phyloP scores from a whole-genome alignment of 495 filamentous ascomycete species.

The Staphylotrichum longicolle region DNA sequence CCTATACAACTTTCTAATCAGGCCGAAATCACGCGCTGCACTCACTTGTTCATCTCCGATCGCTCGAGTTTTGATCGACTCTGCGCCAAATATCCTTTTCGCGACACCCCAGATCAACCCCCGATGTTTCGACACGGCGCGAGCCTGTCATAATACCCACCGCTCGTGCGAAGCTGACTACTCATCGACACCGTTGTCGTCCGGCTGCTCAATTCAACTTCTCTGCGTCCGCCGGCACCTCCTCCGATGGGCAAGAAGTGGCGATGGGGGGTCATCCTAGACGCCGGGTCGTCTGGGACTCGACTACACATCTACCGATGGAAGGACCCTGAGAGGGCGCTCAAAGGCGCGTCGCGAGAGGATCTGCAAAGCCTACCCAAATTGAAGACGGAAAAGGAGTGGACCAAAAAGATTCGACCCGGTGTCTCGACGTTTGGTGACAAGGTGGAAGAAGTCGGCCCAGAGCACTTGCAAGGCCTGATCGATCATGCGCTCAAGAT shows the following conservation, averaged over 20 bases:
- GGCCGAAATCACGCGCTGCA: not conserved
- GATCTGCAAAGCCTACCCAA: constrained; percentile 71
- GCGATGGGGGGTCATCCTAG: constrained; percentile 61
- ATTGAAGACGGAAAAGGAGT: constrained; percentile 77
- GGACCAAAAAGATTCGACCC: constrained; percentile 90
- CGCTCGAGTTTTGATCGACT: constrained; percentile 1
- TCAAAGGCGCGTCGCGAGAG: constrained; percentile 55
- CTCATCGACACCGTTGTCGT: not conserved
- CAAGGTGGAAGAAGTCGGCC: constrained; percentile 70
- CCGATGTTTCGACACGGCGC: constrained; percentile 10
- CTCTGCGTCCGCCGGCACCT: not conserved
- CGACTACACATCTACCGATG: constrained; percentile 91
- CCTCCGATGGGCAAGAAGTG: constrained; percentile 21
- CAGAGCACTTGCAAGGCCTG: constrained; percentile 73
- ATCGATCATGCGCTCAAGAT: constrained; percentile 79
- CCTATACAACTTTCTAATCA: constrained; percentile 25
- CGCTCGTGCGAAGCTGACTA: not conserved
- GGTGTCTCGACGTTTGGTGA: constrained; percentile 89
- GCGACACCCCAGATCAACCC: not conserved
- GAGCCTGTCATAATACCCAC: not conserved
- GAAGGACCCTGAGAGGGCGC: constrained; percentile 70
- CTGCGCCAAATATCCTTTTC: not conserved
- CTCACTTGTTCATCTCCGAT: not conserved
- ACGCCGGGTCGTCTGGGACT: constrained; percentile 73
- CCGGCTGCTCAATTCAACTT: not conserved